Evolutionary conservation across 2,329 filamentous ascomycete species (phyloP), one percentile per base, ranked within the genome.

Genomic region (Fusarium palustre): DNA sequence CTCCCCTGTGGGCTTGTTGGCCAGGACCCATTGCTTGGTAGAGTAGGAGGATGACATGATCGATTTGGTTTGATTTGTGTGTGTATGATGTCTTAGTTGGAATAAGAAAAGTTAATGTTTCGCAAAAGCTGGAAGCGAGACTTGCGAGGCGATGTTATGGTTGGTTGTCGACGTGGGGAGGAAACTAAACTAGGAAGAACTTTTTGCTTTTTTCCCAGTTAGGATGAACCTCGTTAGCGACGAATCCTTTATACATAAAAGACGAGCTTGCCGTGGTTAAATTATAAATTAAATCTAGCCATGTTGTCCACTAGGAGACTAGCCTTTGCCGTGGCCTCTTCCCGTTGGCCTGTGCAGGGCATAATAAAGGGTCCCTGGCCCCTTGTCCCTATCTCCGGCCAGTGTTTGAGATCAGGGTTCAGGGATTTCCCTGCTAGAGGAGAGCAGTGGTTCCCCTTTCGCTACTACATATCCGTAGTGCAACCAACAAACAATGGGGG

Each of bases 21-120:
- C 61, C 36, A 76, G 72, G 58, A 74, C 62, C 75, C 75, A 76
- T 76, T 75, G 74, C 70, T 76, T 76, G 57, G 74, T 76, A n/a
- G 72, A 75, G 47, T 66, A 68, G 7, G 72, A 64, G 7, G 69
- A 67, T 36, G 72, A 55, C 72, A 74, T 74, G 59, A 25, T 54
- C 13, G 36, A 13, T 20, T 7, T 39, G 6, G 7, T 10, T 45
- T 65, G 15, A 22, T 46, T 41, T 47, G n/a, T 36, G 16, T 55
- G 33, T 36, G 48, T 22, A 39, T n/a, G 33, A 50, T 28, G n/a
- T 34, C 30, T 50, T 50, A 50, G 48, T 18, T 18, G 11, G 15
- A 25, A 43, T 4, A 25, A n/a, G 13, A 36, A 49, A 50, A 30
- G 24, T 39, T 50, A 46, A 50, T 13, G 46, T 58, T 68, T 55